Conservation (phyloP, 2,329 filamentous ascomycete genomes). For the Aureobasidium zeae region DNA sequence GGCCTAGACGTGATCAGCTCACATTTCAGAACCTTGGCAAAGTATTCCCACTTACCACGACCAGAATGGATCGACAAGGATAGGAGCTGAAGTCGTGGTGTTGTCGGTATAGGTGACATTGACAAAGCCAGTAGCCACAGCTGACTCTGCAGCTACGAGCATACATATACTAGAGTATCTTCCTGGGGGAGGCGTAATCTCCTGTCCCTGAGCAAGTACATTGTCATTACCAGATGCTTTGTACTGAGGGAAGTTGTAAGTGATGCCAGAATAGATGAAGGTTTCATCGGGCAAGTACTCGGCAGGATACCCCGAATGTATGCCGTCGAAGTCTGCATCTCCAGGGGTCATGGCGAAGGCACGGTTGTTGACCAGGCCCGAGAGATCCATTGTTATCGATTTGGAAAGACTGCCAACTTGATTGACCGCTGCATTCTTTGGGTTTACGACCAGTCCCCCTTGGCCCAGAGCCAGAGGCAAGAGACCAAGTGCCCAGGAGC, state of each 20-base stretch:
- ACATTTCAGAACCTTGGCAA: neutral
- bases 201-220: conserved; percentile 31
- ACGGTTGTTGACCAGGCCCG: conserved; percentile 28
- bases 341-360: conserved; percentile 30
- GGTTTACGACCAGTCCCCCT: conserved; percentile 24
- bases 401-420: conserved; percentile 15
- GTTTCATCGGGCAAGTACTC: conserved; percentile 28
- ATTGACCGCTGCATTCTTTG: conserved; percentile 22
- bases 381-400: conserved; percentile 23
- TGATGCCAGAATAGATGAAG: conserved; percentile 31
- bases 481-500: conserved; percentile 16
- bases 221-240: conserved; percentile 31
- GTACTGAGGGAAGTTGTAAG: conserved; percentile 32
- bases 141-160: conserved; percentile 33
- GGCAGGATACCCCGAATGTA: conserved; percentile 32
- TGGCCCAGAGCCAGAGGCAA: conserved; percentile 19
- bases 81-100: conserved; percentile 26
- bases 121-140: conserved; percentile 31
- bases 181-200: conserved; percentile 25
- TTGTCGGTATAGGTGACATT: conserved; percentile 33
- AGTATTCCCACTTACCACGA: conserved; percentile 22
- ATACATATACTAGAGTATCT: conserved; percentile 33
- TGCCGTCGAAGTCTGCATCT: conserved; percentile 31
- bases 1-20: conserved; percentile 19
- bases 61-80: conserved; percentile 33